These are phyloP conservation scores for Massariosphaeria phaeospora DNA, from an alignment of 495 filamentous ascomycete genomes.

Conservation along the genomic window DNA sequence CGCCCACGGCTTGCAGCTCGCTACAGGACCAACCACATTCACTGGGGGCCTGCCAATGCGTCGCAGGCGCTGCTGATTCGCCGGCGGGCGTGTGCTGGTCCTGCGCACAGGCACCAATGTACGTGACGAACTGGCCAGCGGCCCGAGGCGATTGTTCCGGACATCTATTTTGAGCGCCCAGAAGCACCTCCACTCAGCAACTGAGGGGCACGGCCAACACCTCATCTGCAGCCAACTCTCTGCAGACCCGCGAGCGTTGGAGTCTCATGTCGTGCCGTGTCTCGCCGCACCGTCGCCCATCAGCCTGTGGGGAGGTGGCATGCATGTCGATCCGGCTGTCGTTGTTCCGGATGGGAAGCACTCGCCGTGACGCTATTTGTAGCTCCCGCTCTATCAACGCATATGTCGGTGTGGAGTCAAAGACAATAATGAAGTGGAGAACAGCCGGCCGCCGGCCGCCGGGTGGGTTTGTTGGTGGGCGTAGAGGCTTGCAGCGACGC, in stretches of 20 bases:
- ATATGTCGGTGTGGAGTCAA: no score
- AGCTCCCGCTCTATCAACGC: no score
- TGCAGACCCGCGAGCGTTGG: constrained; percentile 1
- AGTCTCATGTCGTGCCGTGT: no score
- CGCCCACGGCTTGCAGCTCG: constrained; percentile 25
- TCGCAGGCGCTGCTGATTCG: constrained; percentile 14
- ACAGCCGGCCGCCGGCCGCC: no score
- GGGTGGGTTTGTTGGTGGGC: not conserved
- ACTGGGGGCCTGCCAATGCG: constrained; percentile 9
- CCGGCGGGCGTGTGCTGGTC: constrained; percentile 15
- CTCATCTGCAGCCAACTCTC: not conserved
- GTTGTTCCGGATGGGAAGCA: constrained; percentile 21
- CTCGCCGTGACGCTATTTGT: constrained; percentile 16
- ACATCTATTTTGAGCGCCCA: constrained; percentile 29
- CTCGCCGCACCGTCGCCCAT: no score
- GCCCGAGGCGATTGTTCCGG: constrained; percentile 23
- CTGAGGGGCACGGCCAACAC: not conserved
- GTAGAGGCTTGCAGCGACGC: constrained; percentile 14
- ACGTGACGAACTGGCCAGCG: constrained; percentile 32
- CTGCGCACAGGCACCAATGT: constrained; percentile 28
- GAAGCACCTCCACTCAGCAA: not conserved
- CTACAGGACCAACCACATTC: constrained; percentile 25
- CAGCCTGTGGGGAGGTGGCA: constrained; percentile 2
- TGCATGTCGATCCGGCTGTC: constrained; percentile 9
- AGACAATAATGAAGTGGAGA: no score